Conservation (phyloP, 305 asterid genomes). For the Andrographis paniculata region DNA sequence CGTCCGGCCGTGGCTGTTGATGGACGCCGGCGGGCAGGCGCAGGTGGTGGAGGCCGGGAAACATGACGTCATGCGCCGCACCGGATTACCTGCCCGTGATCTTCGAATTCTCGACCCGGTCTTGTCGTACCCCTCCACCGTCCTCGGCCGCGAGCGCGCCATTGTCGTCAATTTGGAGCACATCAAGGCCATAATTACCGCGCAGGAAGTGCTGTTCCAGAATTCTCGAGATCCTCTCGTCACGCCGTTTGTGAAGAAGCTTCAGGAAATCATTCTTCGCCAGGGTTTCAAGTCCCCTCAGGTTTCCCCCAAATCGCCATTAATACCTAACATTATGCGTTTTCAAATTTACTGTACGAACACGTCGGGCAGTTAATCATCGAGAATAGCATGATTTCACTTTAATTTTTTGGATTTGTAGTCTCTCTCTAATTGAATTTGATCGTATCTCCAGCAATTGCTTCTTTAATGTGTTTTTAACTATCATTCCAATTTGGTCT, state of each 20-base stretch:
- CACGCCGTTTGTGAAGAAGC: conserved; percentile 55
- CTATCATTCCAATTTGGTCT: no score
- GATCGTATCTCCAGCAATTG: no score
- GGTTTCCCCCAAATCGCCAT: no score
- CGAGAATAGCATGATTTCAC: no score
- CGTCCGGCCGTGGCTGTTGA: conserved; percentile 62
- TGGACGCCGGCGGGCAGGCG: conserved; percentile 51
- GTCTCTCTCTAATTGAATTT: no score
- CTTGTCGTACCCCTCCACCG: conserved; percentile 64
- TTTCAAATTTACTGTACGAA: no score
- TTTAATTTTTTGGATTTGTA: no score
- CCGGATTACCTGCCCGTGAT: conserved; percentile 93
- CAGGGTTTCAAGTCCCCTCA: no score
- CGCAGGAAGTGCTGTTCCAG: conserved; percentile 58
- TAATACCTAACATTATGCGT: no score
- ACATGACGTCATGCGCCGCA: conserved; percentile 70
- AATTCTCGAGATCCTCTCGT: conserved; percentile 69
- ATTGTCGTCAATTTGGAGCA: conserved; percentile 76
- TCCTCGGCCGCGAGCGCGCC: conserved; percentile 78
- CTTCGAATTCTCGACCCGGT: conserved; percentile 76
- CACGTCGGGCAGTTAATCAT: no score
- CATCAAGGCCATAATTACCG: conserved; percentile 68
- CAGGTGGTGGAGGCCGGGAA: conserved; percentile 74
- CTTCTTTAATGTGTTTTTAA: no score
- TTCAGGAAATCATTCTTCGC: no score